Base-by-base conservation (phyloP, 352 stramenopile genomes). In the Phytophthora boehmeriae region DNA sequence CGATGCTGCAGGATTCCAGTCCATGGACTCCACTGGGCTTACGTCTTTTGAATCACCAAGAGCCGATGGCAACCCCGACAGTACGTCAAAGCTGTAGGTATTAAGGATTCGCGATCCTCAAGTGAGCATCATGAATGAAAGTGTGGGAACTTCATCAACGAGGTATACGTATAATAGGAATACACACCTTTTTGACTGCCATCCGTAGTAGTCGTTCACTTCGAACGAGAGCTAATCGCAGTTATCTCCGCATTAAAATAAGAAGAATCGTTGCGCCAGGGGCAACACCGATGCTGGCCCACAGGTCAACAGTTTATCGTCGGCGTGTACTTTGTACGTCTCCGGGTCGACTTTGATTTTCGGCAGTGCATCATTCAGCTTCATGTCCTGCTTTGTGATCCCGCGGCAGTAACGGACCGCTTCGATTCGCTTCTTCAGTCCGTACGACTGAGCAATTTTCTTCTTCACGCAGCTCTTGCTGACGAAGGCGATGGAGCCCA, bases 311-410 rank as follows among this genome's bases (percentile, higher is more conserved):
- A 89, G 44, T 59, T 97, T 83, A 8, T 90, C 93, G 76, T 98
- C 84, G 0, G 90, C 94, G 20, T 85, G 83, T 22, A 98, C 96
- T 70, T 97, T 82, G 77, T 98, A 99, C 13, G 96, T 99, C 82
- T 99, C 96, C 9, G 97, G 93, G 71, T 99, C 88, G 25, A 99
- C 97, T 22, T 86, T 75, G 54, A 99, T 96, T 53, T 96, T 89
- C 20, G 96, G 96, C 35, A 95, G 82, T n/a, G 79, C 80, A 76
- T 98, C 78, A 74, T 99, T 99, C 27, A 98, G 80, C 46, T 98
- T 89, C 97, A 99, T 98, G 77, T 99, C 91, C 34, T 93, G 88
- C 75, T 99, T 99, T 17, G 81, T 91, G 30, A 98, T 27, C 19
- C 80, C 71, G 8, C 93, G 81, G 59, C 92, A 98, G 22, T 83